A percentile compares a stretch with the other conserved stretches of the same genome.
phyloP scores from a whole-genome alignment of 1,139 yeast species.

The Debaryomyces udenii region DNA sequence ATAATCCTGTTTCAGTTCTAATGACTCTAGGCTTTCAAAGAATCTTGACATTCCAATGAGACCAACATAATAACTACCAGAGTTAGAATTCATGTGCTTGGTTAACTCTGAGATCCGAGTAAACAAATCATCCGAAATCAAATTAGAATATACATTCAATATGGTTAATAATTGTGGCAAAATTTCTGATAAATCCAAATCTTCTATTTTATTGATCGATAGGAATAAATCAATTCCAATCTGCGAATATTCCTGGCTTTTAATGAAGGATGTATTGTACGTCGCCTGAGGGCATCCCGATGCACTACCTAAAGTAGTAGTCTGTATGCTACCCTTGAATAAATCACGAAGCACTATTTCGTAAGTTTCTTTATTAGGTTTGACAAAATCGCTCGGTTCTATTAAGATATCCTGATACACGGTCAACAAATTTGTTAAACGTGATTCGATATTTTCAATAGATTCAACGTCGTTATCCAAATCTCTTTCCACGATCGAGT shows the following conservation, averaged over 20 bases:
- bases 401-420: slow-evolving; percentile 66
- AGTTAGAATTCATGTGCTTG: neutral
- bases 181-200: slow-evolving; percentile 30
- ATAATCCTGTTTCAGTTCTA: slow-evolving; percentile 20
- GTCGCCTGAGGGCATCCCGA: slow-evolving; percentile 17
- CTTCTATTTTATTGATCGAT: slow-evolving; percentile 39
- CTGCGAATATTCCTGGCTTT: slow-evolving; percentile 64
- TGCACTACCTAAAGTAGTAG: slow-evolving; percentile 19
- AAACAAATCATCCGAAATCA: slow-evolving; percentile 27
- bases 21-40: slow-evolving; percentile 22
- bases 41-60: slow-evolving; percentile 28
- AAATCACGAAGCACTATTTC: slow-evolving; percentile 53
- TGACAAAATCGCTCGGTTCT: slow-evolving; percentile 30
- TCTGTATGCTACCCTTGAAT: slow-evolving; percentile 50
- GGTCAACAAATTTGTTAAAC: slow-evolving; percentile 60
- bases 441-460: slow-evolving; percentile 35
- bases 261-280: slow-evolving; percentile 33
- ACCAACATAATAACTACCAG: slow-evolving; percentile 19
- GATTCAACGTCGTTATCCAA: slow-evolving; percentile 27
- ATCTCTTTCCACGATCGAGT: slow-evolving; percentile 34
- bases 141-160: slow-evolving; percentile 32
- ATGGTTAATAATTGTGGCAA: slow-evolving; percentile 32
- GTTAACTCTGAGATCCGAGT: slow-evolving; percentile 17
- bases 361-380: slow-evolving; percentile 60
- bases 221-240: slow-evolving; percentile 62